phyloP scores from a whole-genome alignment of 805 yeast species.

The Candida caryicola region DNA sequence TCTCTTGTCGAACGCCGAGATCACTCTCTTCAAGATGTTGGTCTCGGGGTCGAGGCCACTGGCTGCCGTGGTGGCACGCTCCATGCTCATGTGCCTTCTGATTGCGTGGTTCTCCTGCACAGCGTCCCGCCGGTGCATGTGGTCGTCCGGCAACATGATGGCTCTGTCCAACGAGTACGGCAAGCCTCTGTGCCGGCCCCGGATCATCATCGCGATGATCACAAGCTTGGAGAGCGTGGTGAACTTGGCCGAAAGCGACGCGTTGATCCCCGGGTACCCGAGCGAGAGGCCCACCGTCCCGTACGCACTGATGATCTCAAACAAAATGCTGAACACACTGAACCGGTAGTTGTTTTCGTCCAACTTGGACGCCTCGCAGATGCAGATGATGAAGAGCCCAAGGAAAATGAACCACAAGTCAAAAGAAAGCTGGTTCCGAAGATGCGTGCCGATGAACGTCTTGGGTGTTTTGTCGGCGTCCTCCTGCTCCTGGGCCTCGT shows the following conservation, averaged over 20 bases:
- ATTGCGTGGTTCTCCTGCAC: slow-evolving; percentile 53
- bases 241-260: slow-evolving; percentile 76
- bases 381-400: slow-evolving; percentile 81
- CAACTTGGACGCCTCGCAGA: slow-evolving; percentile 73
- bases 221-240: slow-evolving; percentile 74
- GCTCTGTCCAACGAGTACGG: slow-evolving; percentile 95
- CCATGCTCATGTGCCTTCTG: slow-evolving; percentile 28
- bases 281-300: slow-evolving; percentile 93
- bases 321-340: slow-evolving; percentile 68
- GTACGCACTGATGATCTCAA: slow-evolving; percentile 91
- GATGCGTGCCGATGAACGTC: slow-evolving; percentile 79
- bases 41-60: slow-evolving; percentile 5
- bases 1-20: slow-evolving; percentile 1
- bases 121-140: slow-evolving; percentile 59
- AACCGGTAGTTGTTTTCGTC: slow-evolving; percentile 45
- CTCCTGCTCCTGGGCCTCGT: slow-evolving; percentile 23
- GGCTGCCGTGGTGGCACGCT: slow-evolving; percentile 15
- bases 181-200: slow-evolving; percentile 95
- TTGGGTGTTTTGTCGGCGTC: slow-evolving; percentile 43
- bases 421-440: slow-evolving; percentile 86
- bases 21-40: slow-evolving; percentile 5
- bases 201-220: slow-evolving; percentile 82
- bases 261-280: slow-evolving; percentile 67
- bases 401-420: slow-evolving; percentile 92
- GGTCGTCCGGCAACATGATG: slow-evolving; percentile 74